Conservation (phyloP, 495 filamentous ascomycete species). For the Aspergillus carlsbadensis region DNA sequence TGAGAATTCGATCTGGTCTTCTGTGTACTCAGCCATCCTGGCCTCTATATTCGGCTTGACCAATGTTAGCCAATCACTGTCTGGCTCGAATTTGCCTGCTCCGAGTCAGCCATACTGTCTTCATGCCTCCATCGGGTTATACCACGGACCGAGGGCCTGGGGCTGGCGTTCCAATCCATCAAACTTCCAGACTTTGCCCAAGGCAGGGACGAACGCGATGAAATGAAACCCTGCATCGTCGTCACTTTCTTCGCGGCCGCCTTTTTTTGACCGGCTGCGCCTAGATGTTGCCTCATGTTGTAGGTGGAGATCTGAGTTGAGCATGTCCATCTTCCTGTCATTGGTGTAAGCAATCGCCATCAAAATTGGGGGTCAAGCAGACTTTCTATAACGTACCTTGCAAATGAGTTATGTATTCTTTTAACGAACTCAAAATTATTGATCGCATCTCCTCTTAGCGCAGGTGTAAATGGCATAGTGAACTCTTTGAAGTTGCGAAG, state of each 20-base stretch:
- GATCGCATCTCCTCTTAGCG: conserved; percentile 72
- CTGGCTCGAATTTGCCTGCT: conserved; percentile 31
- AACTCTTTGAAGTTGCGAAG: conserved; percentile 69
- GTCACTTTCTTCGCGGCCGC: conserved; percentile 37
- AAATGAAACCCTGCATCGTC: conserved; percentile 73
- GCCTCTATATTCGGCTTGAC: conserved; percentile 46
- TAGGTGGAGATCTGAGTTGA: conserved; percentile 71
- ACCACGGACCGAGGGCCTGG: conserved; percentile 60
- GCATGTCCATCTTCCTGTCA: conserved; percentile 69
- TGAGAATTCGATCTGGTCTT: conserved; percentile 57
- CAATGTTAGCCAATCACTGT: conserved; percentile 50
- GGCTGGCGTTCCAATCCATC: conserved; percentile 82
- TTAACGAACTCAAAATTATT: conserved; percentile 75
- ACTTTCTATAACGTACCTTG: conserved; percentile 52
- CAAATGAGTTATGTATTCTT: conserved; percentile 81
- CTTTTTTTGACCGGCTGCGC: conserved; percentile 37
- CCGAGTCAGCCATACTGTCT: neutral
- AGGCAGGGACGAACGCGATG: conserved; percentile 81
- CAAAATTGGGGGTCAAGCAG: neutral
- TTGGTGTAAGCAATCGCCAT: neutral
- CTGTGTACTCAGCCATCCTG: conserved; percentile 53
- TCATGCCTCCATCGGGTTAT: neutral
- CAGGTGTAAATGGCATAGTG: conserved; percentile 64
- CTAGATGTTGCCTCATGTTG: conserved; percentile 56
- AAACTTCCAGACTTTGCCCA: conserved; percentile 78